phyloP scores from a whole-genome alignment of 2,329 filamentous ascomycete species.

The Fonsecaea erecta region DNA sequence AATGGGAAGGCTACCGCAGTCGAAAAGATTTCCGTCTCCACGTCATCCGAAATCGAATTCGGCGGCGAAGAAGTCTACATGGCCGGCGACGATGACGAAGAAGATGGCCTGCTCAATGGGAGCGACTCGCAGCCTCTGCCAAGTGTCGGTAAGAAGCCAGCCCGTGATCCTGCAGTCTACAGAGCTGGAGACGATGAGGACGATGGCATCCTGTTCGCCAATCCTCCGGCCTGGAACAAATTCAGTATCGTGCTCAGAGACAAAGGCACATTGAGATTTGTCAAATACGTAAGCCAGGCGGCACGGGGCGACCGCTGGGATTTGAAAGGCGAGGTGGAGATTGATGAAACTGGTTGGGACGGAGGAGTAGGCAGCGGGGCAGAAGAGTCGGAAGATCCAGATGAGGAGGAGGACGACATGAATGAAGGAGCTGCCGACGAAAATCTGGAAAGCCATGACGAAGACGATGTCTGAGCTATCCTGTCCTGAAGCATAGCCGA shows the following conservation, averaged over 20 bases:
- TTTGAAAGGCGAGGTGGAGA: slow-evolving; percentile 73
- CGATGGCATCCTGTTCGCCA: slow-evolving; percentile 71
- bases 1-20: slow-evolving; percentile 43
- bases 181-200: slow-evolving; percentile 73
- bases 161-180: slow-evolving; percentile 81
- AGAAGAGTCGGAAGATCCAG: slow-evolving; percentile 27
- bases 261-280: slow-evolving; percentile 83
- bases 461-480: slow-evolving; percentile 5
- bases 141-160: slow-evolving; percentile 42
- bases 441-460: slow-evolving; percentile 10
- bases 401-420: slow-evolving; percentile 33
- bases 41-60: slow-evolving; percentile 30
- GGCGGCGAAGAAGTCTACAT: slow-evolving; percentile 77
- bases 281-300: slow-evolving; percentile 87
- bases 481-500: neutral
- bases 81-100: slow-evolving; percentile 73
- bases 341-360: slow-evolving; percentile 35
- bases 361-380: slow-evolving; percentile 32
- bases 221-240: slow-evolving; percentile 81
- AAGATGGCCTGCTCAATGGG: slow-evolving; percentile 56
- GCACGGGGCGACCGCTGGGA: slow-evolving; percentile 94
- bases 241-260: slow-evolving; percentile 89
- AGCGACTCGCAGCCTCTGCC: slow-evolving; percentile 38
- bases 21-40: slow-evolving; percentile 43
- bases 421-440: slow-evolving; percentile 16